Conservation (phyloP, 768 basidiomycete species). For the Mycena maculata region DNA sequence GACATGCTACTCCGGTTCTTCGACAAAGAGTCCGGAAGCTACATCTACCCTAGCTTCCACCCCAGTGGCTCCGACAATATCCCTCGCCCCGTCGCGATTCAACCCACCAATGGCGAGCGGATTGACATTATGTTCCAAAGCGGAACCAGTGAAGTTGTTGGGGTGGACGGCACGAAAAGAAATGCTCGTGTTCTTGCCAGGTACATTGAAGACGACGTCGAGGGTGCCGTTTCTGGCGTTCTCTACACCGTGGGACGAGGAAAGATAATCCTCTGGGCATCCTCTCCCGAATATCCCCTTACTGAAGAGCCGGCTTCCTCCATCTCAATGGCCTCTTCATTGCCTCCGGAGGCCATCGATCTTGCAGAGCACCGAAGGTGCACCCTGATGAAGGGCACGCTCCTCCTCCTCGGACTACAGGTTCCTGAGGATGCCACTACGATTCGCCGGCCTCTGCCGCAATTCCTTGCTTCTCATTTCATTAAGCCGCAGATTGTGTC, state of each 20-base stretch:
- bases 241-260: conserved; percentile 55
- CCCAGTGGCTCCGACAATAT: conserved; percentile 22
- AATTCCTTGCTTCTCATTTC: conserved; percentile 65
- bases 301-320: conserved; percentile 48
- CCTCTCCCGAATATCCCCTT: conserved; percentile 69
- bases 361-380: conserved; percentile 40
- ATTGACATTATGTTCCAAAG: conserved; percentile 45
- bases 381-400: conserved; percentile 45
- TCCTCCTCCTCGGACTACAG: conserved; percentile 50
- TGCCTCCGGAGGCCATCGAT: conserved; percentile 30
- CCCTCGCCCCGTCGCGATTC: conserved; percentile 34
- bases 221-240: conserved; percentile 47
- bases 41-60: conserved; percentile 44
- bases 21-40: conserved; percentile 47
- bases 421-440: conserved; percentile 54
- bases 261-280: conserved; percentile 65
- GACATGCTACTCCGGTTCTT: conserved; percentile 51
- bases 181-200: conserved; percentile 47
- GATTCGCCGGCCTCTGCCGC: conserved; percentile 63
- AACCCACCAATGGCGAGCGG: conserved; percentile 37
- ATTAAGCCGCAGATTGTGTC: conserved; percentile 54
- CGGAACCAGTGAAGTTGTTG: conserved; percentile 41
- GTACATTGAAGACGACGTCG: conserved; percentile 36
- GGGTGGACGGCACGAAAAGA: conserved; percentile 43
- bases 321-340: conserved; percentile 33